Base-by-base conservation (phyloP, 192 early-diverging fungal genomes). In the Linnemannia exigua region DNA sequence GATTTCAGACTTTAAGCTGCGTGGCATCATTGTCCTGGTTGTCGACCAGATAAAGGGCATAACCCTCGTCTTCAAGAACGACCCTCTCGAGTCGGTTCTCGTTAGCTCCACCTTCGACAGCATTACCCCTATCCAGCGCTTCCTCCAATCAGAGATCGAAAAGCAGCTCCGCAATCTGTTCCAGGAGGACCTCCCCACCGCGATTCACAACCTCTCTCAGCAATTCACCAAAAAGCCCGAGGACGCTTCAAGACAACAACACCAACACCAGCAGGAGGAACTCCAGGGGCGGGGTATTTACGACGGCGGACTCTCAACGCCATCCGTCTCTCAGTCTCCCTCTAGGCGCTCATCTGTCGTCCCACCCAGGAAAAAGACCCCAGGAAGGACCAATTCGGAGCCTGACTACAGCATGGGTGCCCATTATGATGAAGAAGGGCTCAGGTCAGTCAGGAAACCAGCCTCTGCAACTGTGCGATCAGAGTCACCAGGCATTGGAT, bases 41-140 rank as follows among this genome's bases (percentile, higher is more conserved):
- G 96, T 99, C 2, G 97, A 97, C 78, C 96, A 98, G 87, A 90
- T 94, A 67, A 96, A 95, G 82, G 99, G 99, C 35, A 94, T 99
- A 35, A 99, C 98, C 0, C 90, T 99, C 66, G 97, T 97, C 22
- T 99, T 99, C 81, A 98, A 99, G 81, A 99, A 97, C 81, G 98
- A 99, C 79, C 98, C 99, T 16, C 84, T 99, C 35, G 98, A 99
- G 61, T 95, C 93, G 0, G 95, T 99, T 15, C 92, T 96, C 70
- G 97, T 99, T 51, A 95, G 95, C 75, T 98, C 97, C n/a, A 98
- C 99, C 1, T 99, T 99, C 86, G 99, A 99, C 79, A 93, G 94
- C 79, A 93, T 99, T 46, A 93, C 96, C 25, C 95, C 93, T 47
- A 95, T 99, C 52, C 92, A 96, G 58, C 84, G 93, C 5, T 96